Base-by-base conservation (phyloP, 257 asterid genomes). In the Solanum arcanum region DNA sequence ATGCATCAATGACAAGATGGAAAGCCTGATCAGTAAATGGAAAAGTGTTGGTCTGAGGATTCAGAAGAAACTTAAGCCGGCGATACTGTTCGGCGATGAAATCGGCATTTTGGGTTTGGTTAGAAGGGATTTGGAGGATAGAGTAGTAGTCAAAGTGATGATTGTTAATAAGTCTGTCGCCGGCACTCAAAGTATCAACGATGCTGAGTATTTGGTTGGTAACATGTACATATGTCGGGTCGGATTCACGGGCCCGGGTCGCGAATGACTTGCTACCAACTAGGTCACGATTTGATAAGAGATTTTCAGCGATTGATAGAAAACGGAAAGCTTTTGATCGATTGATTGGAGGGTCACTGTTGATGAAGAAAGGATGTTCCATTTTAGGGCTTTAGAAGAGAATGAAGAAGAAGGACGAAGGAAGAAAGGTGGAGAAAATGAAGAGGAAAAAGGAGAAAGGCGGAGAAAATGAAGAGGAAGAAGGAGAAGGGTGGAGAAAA, bases 21-120 rank as follows among this genome's bases (percentile, higher is more conserved):
- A 93, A 97, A 31, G 99, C 99, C 25, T 93, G 95, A n/a, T 94
- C 99, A 11, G 98, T 93, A 73, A 92, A 94, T 14, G 98, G 96
- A 27, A 91, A 93, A 83, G 76, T 93, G 83, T 95, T 95, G 56
- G 88, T 93, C 87, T 91, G 96, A 3, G 99, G 99, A 89, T 94
- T 92, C 5, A 97, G 88, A 5, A 92, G 39, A 3, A 93, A 83
- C 3, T 94, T 93, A 9, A 95, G 93, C 47, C 88, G 91, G 8
- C 96, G 93, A 78, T 95, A 95, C 92, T 93, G 97, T 27, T 90
- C 49, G 14, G 96, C 89, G 69, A 95, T 89, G 70, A 93, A 92
- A 44, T 94, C 97, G 3, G 91, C n/a, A 78, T 94, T 96, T 3
- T 90, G 93, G 21, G 93, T 90, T 90, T 92, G 98, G 81, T 83